phyloP scores from a whole-genome alignment of 1,284 basidiomycete genomes.

The Ustilago shanxiensis region DNA sequence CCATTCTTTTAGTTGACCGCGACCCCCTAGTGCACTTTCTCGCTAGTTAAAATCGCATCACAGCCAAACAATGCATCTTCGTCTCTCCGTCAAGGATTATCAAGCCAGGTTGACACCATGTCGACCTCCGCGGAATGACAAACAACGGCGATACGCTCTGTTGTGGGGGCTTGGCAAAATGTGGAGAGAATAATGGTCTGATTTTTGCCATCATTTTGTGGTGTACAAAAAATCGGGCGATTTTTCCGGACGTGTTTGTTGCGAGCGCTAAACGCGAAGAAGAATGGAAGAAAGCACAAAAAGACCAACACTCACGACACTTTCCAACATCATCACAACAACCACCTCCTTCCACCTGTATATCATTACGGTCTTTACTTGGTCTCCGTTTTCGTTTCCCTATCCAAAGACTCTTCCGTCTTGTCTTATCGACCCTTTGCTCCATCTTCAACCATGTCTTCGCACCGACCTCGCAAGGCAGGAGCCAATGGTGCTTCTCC shows the following conservation, averaged over 20 bases:
- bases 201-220: constrained; percentile 12
- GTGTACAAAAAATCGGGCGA: constrained; percentile 9
- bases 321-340: neutral
- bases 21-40: too few species aligned
- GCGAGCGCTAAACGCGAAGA: neutral
- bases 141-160: neutral
- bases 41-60: too few species aligned
- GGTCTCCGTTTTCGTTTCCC: neutral
- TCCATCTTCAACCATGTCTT: constrained; percentile 21
- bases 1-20: too few species aligned
- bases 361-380: constrained; percentile 30
- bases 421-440: neutral
- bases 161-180: constrained; percentile 7
- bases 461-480: constrained; percentile 40
- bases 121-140: neutral
- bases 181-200: constrained; percentile 20
- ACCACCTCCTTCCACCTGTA: neutral
- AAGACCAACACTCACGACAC: constrained; percentile 12
- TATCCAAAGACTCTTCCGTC: too few species aligned
- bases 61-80: neutral
- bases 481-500: constrained; percentile 10
- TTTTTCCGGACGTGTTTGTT: constrained; percentile 7
- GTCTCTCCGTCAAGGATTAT: neutral
- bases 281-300: constrained; percentile 1
- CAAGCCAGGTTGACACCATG: neutral